A percentile compares a stretch with the other conserved stretches of the same genome.
These are phyloP conservation scores for Pistacia vera DNA, from an alignment of 345 rosid genomes.

Conservation along the genomic window DNA sequence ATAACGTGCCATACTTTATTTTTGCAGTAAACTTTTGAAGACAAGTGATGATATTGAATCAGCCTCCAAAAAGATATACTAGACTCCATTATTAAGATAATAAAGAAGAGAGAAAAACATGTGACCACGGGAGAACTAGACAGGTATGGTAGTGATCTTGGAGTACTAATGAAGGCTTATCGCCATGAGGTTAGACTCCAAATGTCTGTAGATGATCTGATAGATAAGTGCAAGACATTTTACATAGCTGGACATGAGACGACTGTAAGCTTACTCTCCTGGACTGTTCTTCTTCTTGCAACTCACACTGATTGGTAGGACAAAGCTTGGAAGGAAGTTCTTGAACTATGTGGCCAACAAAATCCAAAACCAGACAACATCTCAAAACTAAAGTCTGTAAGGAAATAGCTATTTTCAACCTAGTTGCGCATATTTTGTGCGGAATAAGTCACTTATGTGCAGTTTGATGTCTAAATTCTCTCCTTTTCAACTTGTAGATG, in stretches of 20 bases:
- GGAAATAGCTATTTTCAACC: conserved; percentile 19
- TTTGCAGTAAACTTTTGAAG: too few species aligned
- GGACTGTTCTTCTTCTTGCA: conserved; percentile 41
- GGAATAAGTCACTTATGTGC: not conserved
- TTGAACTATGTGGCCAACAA: conserved; percentile 27
- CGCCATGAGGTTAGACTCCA: conserved; percentile 16
- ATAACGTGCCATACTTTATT: too few species aligned
- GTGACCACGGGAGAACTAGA: not conserved
- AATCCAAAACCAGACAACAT: conserved; percentile 35
- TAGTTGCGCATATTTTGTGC: conserved; percentile 8
- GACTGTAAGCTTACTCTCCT: conserved; percentile 29
- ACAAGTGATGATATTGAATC: too few species aligned
- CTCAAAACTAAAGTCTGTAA: conserved; percentile 37
- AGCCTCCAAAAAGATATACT: conserved; percentile 11
- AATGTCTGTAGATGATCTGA: conserved; percentile 35
- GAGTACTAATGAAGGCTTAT: conserved; percentile 27
- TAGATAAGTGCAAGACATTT: conserved; percentile 46
- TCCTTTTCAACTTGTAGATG: conserved; percentile 17
- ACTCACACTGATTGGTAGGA: conserved; percentile 47
- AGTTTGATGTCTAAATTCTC: not conserved
- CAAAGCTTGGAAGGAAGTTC: conserved; percentile 37
- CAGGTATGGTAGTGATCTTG: conserved; percentile 31
- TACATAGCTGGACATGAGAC: conserved; percentile 44
- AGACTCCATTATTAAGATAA: conserved; percentile 14
- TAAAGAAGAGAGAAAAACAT: conserved; percentile 27